Percentiles rank a stretch among this genome's conserved stretches.
Conservation (phyloP, 1,284 basidiomycete species). For the Anthracocystis setariae region DNA sequence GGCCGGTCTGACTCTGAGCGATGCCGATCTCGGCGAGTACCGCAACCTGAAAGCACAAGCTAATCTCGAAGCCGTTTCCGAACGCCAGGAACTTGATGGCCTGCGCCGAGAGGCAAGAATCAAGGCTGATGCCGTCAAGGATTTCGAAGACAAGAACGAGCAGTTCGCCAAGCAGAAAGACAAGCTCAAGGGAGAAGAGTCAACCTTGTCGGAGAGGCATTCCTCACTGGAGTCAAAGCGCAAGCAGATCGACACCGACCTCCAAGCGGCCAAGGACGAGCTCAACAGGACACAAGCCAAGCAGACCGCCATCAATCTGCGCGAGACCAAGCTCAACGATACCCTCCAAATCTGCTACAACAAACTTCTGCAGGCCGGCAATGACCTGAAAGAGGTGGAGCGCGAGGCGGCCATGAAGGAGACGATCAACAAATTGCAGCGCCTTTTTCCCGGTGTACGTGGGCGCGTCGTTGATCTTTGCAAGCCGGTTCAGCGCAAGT, state of each 20-base stretch:
- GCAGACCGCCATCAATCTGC: slow-evolving; percentile 73
- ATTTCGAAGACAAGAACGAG: slow-evolving; percentile 74
- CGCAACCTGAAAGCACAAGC: slow-evolving; percentile 74
- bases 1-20: slow-evolving; percentile 80
- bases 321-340: slow-evolving; percentile 75
- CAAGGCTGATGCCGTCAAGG: slow-evolving; percentile 73
- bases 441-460: slow-evolving; percentile 69
- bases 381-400: slow-evolving; percentile 75
- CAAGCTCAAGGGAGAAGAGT: slow-evolving; percentile 75
- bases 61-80: slow-evolving; percentile 80
- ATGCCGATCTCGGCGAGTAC: slow-evolving; percentile 88
- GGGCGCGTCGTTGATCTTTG: slow-evolving; percentile 92
- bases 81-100: slow-evolving; percentile 85
- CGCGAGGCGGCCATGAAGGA: slow-evolving; percentile 86
- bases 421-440: slow-evolving; percentile 81
- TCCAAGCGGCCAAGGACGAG: slow-evolving; percentile 73
- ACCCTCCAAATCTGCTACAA: slow-evolving; percentile 84
- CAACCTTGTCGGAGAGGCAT: slow-evolving; percentile 73
- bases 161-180: slow-evolving; percentile 75
- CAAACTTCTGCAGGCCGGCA: slow-evolving; percentile 74
- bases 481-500: slow-evolving; percentile 90
- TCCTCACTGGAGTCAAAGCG: slow-evolving; percentile 68
- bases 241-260: slow-evolving; percentile 23
- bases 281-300: slow-evolving; percentile 80
- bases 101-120: slow-evolving; percentile 86